Base-by-base conservation (phyloP, 2,329 filamentous ascomycete genomes). In the Cladosporium sphaerospermum region DNA sequence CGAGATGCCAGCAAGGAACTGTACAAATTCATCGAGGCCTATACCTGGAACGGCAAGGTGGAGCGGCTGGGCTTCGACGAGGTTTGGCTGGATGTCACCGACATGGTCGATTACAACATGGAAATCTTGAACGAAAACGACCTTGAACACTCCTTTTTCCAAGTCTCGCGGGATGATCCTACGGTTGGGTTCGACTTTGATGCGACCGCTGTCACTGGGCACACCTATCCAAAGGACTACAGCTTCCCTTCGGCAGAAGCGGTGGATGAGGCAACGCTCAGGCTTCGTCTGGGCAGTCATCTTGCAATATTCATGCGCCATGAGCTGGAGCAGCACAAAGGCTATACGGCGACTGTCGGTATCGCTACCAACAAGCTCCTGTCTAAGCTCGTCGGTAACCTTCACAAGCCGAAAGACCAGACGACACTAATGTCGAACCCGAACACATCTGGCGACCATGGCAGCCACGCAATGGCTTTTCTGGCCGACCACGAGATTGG, bases 31-130 rank as follows among this genome's bases (percentile, higher is more conserved):
- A 74, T 96, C 49, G 81, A 81, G 54, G 74, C 77, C 13, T 85
- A 86, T 64, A 85, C 88, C 0, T 96, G 90, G 90, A 88, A 83
- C 57, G 76, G 76, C 33, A 86, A 82, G 56, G 84, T 85, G 2
- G 91, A 97, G 71, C 81, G 86, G 18, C 73, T 97, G 28, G 92
- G 93, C 0, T 89, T 97, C 59, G 93, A 97, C 67, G 93, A 97
- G 75, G 85, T 95, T 3, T 88, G 84, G 64, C 70, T 88, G 71
- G 89, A 97, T 64, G 87, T 92, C 41, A 92, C 89, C 8, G 88
- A 95, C 58, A 83, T 96, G 59, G 75, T 97, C 52, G 80, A 86
- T 41, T 95, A 91, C 74, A 97, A 96, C 65, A 62, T 85, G 48
- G 77, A 76, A 14, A 75, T 89, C 23, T 70, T 96, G 43, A 95